Base-by-base conservation (phyloP, 2,329 filamentous ascomycete species). In the Penicillium sp. region DNA sequence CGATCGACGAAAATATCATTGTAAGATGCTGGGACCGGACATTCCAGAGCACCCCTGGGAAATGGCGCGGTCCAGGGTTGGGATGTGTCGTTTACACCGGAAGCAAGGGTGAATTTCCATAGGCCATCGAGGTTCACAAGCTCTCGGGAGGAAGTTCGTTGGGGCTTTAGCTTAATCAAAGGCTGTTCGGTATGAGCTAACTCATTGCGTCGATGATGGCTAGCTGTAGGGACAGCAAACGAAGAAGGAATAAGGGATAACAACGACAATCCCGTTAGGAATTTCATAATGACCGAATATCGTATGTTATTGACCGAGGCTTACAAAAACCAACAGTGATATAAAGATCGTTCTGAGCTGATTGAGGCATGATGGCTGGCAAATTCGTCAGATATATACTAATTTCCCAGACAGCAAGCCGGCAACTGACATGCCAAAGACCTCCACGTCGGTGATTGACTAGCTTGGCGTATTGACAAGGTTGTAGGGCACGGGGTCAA, bases 1-100 rank as follows among this genome's bases (percentile, higher is more conserved):
- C 39, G 38, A 29, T 58, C 40, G 5, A 55, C 31, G 31, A 62
- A 62, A 11, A 62, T 61, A 24, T 62, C 60, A 14, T 61, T 62
- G 46, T 62, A 62, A 2, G 58, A 61, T 7, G 60, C 56, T 18
- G 60, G 60, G 18, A 61, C 57, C 3, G 60, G 60, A 10, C 55
- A 58, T 48, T 62, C 60, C 5, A 60, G 55, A 18, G 16, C 5
- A 18, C 47, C 53, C 1, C 37, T 60, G 20, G 52, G 44, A 1
- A 62, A 49, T 9, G 56, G 37, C 0, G 31, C 50, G 6, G 50
- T 54, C 55, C 55, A 57, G 2, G 55, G 55, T 11, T 43, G 31
- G 22, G 55, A 3, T 3, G 55, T 57, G 32, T 47, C 50, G 13
- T 55, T 57, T 14, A n/a, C 16, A 48, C 44, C 37, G 18, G 50